phyloP scores from a whole-genome alignment of 2,329 filamentous ascomycete species.

The Anthostomella pinea region DNA sequence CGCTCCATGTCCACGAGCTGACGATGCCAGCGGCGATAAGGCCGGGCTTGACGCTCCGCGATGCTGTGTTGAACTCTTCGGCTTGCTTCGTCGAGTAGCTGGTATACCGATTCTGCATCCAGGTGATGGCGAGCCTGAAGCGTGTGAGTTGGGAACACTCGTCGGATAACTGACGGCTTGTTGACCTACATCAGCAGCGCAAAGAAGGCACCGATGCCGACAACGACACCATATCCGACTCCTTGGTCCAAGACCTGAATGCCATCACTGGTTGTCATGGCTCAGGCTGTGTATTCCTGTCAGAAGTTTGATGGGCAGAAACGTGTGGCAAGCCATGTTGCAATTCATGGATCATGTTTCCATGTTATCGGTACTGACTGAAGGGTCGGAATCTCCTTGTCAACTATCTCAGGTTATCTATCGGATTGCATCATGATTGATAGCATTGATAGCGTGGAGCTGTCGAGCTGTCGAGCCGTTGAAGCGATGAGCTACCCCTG shows the following conservation, averaged over 20 bases:
- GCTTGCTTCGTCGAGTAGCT: constrained; percentile 39
- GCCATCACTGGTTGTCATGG: constrained; percentile 1
- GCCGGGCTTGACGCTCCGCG: constrained; percentile 41
- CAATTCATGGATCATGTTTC: neutral
- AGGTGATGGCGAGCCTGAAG: constrained; percentile 33
- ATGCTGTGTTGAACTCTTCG: constrained; percentile 48
- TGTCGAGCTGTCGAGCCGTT: too few species aligned
- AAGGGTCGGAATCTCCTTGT: neutral
- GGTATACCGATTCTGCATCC: constrained; percentile 39
- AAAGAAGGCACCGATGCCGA: constrained; percentile 47
- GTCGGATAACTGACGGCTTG: neutral
- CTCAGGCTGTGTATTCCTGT: neutral
- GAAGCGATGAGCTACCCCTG: too few species aligned
- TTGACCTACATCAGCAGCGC: constrained; percentile 37
- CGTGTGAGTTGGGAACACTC: neutral
- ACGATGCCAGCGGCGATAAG: constrained; percentile 46
- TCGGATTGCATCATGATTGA: neutral
- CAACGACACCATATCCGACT: constrained; percentile 47
- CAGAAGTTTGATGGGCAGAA: too few species aligned
- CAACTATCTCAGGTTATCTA: neutral
- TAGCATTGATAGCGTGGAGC: too few species aligned
- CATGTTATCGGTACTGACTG: neutral
- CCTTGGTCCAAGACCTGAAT: constrained; percentile 31
- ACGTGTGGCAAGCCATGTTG: too few species aligned
- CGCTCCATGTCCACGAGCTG: constrained; percentile 48